These are phyloP conservation scores for Botrytis sinoallii DNA, from an alignment of 2,329 filamentous ascomycete species.

Conservation along the genomic window DNA sequence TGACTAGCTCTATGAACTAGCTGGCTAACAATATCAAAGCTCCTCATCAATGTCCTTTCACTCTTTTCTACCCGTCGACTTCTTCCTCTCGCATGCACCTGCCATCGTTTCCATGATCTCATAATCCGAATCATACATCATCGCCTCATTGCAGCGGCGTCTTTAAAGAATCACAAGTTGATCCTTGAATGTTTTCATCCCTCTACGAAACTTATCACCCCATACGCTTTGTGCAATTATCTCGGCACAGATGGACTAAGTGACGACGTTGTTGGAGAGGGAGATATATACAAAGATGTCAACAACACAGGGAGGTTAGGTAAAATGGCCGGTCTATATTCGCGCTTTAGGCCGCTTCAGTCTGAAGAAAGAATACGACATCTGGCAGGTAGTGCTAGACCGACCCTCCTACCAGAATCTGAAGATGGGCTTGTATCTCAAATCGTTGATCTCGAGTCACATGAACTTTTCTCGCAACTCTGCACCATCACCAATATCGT, in stretches of 20 bases:
- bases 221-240: constrained; percentile 66
- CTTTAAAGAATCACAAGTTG: constrained; percentile 58
- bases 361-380: constrained; percentile 46
- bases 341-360: constrained; percentile 64
- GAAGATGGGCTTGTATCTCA: constrained; percentile 51
- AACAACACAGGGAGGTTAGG: constrained; percentile 40
- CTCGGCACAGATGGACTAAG: constrained; percentile 58
- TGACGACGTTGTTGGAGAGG: constrained; percentile 41
- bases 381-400: constrained; percentile 40
- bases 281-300: constrained; percentile 24
- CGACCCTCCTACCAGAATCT: constrained; percentile 29
- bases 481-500: constrained; percentile 67
- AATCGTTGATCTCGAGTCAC: constrained; percentile 62
- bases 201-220: constrained; percentile 63
- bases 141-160: constrained; percentile 58
- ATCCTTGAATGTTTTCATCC: constrained; percentile 80
- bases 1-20: not conserved
- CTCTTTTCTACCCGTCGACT: constrained; percentile 49
- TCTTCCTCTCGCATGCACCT: constrained; percentile 56
- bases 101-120: constrained; percentile 60
- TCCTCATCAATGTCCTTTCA: constrained; percentile 50
- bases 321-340: constrained; percentile 59
- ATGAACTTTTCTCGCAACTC: constrained; percentile 73
- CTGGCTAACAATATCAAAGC: constrained; percentile 37
- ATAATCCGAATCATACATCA: constrained; percentile 62